Evolutionary conservation across 1,284 basidiomycete species (phyloP).

Genomic region (Moesziomyces parantarcticus): DNA sequence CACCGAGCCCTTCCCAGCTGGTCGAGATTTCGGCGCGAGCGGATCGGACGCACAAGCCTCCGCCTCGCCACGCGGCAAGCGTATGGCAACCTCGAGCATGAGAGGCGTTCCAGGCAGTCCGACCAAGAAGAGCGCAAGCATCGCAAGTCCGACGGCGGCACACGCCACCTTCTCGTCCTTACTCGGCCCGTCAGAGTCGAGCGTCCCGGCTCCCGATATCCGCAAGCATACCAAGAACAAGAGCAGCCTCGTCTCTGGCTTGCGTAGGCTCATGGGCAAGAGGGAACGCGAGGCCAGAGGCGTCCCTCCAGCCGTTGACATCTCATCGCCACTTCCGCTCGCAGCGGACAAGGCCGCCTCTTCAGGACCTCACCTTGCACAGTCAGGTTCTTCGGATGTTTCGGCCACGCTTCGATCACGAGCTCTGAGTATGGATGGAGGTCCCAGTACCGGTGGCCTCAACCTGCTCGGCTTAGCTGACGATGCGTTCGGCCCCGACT

Average conservation of each 20-base stretch:
- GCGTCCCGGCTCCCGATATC: background rate
- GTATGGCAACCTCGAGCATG: constrained; percentile 19
- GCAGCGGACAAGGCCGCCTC: background rate
- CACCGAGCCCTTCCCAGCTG: constrained; percentile 1
- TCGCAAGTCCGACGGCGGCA: background rate
- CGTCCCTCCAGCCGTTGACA: background rate
- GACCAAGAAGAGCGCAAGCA: constrained; percentile 2
- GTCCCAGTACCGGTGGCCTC: constrained; percentile 5
- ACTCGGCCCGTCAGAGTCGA: background rate
- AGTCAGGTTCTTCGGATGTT: background rate
- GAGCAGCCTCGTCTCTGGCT: constrained; percentile 39
- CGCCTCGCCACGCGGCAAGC: constrained; percentile 9
- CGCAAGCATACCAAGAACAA: constrained; percentile 41
- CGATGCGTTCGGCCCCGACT: constrained; percentile 8
- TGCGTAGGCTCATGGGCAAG: constrained; percentile 42
- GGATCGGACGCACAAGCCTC: background rate
- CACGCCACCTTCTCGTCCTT: background rate
- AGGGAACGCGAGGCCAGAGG: constrained; percentile 19
- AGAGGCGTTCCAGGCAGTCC: constrained; percentile 24
- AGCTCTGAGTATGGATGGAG: constrained; percentile 8
- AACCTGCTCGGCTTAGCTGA: constrained; percentile 16
- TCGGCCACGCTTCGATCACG: background rate
- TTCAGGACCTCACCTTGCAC: background rate
- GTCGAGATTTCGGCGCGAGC: background rate
- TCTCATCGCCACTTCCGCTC: background rate